Evolutionary conservation across 768 basidiomycete species (phyloP).

Genomic region (Suillus americanus): DNA sequence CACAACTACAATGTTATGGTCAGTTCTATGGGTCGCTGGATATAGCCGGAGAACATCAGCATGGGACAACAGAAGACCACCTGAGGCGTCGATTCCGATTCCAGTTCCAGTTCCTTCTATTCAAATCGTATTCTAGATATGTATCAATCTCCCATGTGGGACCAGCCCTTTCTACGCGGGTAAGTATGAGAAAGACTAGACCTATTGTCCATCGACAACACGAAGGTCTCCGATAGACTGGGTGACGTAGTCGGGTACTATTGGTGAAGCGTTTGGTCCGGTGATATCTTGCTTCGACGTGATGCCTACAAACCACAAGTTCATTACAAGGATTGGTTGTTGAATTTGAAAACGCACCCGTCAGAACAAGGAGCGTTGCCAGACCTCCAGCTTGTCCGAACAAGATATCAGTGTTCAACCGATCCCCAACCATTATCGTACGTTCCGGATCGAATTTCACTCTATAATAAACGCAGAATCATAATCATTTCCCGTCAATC

Average conservation of each 20-base stretch:
- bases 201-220: constrained; percentile 26
- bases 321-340: not conserved
- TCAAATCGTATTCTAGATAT: not conserved
- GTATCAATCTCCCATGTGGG: not conserved
- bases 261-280: constrained; percentile 65
- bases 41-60: constrained; percentile 46
- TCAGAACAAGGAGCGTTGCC: constrained; percentile 86
- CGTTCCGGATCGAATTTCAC: constrained; percentile 81
- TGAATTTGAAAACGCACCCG: constrained; percentile 50
- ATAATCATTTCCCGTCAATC: not conserved
- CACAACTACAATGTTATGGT: too few species aligned
- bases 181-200: constrained; percentile 3
- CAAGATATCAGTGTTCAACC: constrained; percentile 92
- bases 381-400: constrained; percentile 90
- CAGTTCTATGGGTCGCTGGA: constrained; percentile 46
- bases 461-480: constrained; percentile 39
- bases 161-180: not conserved
- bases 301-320: constrained; percentile 55
- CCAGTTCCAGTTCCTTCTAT: not conserved
- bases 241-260: constrained; percentile 81
- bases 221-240: constrained; percentile 81
- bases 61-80: constrained; percentile 22
- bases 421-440: constrained; percentile 95
- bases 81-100: constrained; percentile 10
- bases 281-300: constrained; percentile 72